Evolutionary conservation across 306 rosid species (phyloP).

Genomic region (Citrullus mucosospermus): DNA sequence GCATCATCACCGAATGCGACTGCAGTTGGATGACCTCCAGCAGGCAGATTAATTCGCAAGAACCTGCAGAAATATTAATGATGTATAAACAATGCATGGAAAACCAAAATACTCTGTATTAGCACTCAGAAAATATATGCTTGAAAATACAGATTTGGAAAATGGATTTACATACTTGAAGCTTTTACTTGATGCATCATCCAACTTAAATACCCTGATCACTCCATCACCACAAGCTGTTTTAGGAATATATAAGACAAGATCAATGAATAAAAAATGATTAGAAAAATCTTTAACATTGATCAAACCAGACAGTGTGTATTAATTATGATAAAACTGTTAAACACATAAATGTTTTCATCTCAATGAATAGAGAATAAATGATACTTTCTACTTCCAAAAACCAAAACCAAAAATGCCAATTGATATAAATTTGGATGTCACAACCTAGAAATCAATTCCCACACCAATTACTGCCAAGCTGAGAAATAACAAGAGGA

Average conservation of each 20-base stretch:
- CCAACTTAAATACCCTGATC: constrained; percentile 84
- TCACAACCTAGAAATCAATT: background rate
- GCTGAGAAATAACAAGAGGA: background rate
- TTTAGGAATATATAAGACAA: constrained; percentile 8
- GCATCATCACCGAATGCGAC: constrained; percentile 54
- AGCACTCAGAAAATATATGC: constrained; percentile 5
- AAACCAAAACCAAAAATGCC: background rate
- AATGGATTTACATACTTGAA: constrained; percentile 30
- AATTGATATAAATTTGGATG: background rate
- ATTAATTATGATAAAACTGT: background rate
- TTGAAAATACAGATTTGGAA: background rate
- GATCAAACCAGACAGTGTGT: background rate
- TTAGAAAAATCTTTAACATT: background rate
- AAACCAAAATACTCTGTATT: constrained; percentile 12
- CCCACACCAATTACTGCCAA: background rate
- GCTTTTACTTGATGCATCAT: constrained; percentile 87
- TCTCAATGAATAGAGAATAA: background rate
- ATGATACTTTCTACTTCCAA: background rate
- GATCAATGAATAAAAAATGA: constrained; percentile 1
- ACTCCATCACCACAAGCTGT: constrained; percentile 96
- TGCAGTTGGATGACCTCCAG: constrained; percentile 86
- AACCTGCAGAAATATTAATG: constrained; percentile 45
- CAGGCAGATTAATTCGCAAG: constrained; percentile 67
- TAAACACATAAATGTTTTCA: background rate
- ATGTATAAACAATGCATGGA: constrained; percentile 2